Evolutionary conservation across 345 rosid species (phyloP), one percentile per base, ranked within the genome.

Genomic region (Brassica rapa): DNA sequence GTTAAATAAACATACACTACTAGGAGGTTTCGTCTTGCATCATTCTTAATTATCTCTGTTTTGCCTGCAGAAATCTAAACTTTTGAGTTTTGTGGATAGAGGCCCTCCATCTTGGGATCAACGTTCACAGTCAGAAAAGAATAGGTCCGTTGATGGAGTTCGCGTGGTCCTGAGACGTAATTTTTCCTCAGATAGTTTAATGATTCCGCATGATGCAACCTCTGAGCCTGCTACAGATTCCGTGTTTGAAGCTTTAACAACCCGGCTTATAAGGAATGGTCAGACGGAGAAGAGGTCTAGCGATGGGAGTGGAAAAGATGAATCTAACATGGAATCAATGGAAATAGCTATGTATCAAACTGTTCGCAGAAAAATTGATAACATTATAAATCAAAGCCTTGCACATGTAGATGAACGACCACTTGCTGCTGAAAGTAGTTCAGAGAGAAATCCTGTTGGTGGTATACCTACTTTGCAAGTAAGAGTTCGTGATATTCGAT

Each of bases 51-150:
- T 62, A 25, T 68, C 70, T 46, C 53, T 12, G 15, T 46, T 46
- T 79, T 79, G 75, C 57, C 61, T 62, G 84, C 79, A 95, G 99
- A 95, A 89, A 89, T 95, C 99, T 62, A 91, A 89, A 90, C 88
- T 93, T 78, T 69, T 84, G 85, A 93, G 93, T 83, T 84, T 93
- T 75, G 88, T 86, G 70, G 90, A 93, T 70, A 86, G 86, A 84
- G 91, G 87, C 7, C 84, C 89, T 60, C 89, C 86, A 56, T 87
- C 90, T 53, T 93, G 98, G 97, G 89, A 90, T 77, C 86, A 73
- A 83, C 77, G 39, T 76, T 81, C 64, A 59, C 83, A 37, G 51
- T 75, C 82, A 9, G 86, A 83, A 30, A 84, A 80, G 83, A 88
- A 80, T 25, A 71, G 37, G 57, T 62, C 77, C 51, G 64, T 71